These are phyloP conservation scores for Beauveria australis DNA, from an alignment of 2,329 filamentous ascomycete genomes.

Conservation along the genomic window DNA sequence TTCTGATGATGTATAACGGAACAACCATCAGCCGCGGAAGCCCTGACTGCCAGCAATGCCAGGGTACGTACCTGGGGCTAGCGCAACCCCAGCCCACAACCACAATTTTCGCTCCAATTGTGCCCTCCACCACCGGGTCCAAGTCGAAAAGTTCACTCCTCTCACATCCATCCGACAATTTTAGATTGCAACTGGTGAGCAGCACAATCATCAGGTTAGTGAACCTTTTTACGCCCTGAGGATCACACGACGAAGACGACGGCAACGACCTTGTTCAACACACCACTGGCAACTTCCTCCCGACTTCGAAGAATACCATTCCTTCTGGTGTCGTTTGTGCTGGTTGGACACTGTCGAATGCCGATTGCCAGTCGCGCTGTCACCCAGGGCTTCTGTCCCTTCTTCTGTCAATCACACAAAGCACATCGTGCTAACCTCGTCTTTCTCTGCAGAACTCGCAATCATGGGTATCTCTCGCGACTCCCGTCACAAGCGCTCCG, in stretches of 20 bases:
- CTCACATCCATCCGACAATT: constrained; percentile 30
- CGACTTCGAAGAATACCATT: not conserved
- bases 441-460: constrained; percentile 53
- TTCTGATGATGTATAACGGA: not conserved
- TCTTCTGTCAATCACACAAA: not conserved
- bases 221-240: constrained; percentile 5
- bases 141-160: constrained; percentile 29
- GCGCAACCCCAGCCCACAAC: constrained; percentile 30
- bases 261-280: constrained; percentile 16
- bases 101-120: constrained; percentile 29
- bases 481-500: constrained; percentile 99
- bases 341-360: not conserved
- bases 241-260: constrained; percentile 12
- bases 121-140: constrained; percentile 23
- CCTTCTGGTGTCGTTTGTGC: not conserved
- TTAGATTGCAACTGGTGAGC: constrained; percentile 41
- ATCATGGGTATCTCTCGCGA: constrained; percentile 99
- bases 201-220: constrained; percentile 41
- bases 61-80: constrained; percentile 27
- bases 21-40: constrained; percentile 11
- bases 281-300: constrained; percentile 9
- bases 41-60: constrained; percentile 15
- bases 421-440: constrained; percentile 17
- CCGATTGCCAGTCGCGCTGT: not conserved
- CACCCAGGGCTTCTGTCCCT: not conserved